phyloP scores from a whole-genome alignment of 257 asterid genomes.

The Nicotiana sylvestris region DNA sequence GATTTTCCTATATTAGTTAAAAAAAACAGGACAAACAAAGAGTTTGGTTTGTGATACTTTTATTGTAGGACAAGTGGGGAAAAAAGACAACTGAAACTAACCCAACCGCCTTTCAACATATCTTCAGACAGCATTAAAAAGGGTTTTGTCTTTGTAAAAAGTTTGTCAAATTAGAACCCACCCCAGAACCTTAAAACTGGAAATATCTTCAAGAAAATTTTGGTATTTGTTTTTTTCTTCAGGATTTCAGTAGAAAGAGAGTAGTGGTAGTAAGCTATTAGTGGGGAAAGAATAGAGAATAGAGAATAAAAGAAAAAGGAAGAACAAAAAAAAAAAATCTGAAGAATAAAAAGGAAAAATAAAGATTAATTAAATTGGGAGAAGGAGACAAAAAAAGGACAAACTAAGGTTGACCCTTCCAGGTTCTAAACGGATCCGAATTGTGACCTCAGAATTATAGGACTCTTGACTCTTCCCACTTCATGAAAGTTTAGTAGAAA shows the following conservation, averaged over 20 bases:
- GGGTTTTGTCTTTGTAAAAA: background rate
- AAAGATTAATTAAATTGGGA: background rate
- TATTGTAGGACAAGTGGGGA: background rate
- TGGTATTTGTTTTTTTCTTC: background rate
- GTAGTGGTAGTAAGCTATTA: background rate
- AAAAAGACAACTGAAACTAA: background rate
- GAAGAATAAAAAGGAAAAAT: background rate
- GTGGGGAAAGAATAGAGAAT: background rate
- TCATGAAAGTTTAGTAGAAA: background rate
- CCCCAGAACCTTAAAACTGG: background rate
- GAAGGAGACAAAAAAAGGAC: background rate
- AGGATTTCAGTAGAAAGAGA: background rate
- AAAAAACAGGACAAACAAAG: constrained; percentile 11
- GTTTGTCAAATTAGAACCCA: background rate
- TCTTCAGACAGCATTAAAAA: no score
- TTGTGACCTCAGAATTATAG: background rate
- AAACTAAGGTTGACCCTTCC: background rate
- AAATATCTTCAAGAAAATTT: constrained; percentile 5
- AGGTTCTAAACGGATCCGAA: background rate
- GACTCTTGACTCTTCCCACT: background rate
- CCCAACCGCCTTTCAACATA: constrained; percentile 4
- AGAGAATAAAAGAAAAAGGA: background rate
- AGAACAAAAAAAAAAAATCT: background rate
- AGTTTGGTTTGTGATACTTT: background rate
- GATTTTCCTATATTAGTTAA: background rate